Percentiles rank a stretch among this genome's conserved stretches.
Conservation (phyloP, 169 alveolate genomes). For the Babesia ovata region DNA sequence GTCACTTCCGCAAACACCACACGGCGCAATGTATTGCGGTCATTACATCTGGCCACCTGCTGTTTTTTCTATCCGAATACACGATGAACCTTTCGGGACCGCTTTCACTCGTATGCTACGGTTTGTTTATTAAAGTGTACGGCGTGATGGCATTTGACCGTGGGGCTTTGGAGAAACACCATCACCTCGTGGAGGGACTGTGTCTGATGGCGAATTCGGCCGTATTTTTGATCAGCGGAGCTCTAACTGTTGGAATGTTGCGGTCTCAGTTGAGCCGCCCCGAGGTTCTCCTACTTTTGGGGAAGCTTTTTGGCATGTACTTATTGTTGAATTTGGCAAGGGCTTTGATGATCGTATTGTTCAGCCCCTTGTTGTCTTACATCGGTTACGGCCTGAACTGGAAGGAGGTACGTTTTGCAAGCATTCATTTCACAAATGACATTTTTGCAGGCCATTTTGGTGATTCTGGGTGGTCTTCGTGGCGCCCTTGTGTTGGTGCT, state of each 20-base stretch:
- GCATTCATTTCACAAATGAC: background rate
- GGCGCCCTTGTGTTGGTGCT: slow-evolving; percentile 91
- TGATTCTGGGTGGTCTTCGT: slow-evolving; percentile 91
- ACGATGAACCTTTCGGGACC: slow-evolving; percentile 82
- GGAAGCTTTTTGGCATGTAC: slow-evolving; percentile 68
- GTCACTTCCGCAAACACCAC: slow-evolving; percentile 77
- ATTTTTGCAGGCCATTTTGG: slow-evolving; percentile 61
- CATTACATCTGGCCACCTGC: slow-evolving; percentile 72
- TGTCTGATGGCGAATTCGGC: slow-evolving; percentile 81
- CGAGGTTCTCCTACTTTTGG: slow-evolving; percentile 29
- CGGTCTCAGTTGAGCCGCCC: slow-evolving; percentile 68
- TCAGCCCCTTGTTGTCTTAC: slow-evolving; percentile 78
- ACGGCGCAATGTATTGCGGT: slow-evolving; percentile 78
- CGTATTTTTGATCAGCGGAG: slow-evolving; percentile 83
- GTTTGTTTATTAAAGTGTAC: slow-evolving; percentile 82
- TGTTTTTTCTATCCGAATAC: slow-evolving; percentile 82
- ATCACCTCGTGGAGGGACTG: slow-evolving; percentile 77
- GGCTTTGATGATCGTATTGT: slow-evolving; percentile 77
- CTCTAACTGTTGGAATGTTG: slow-evolving; percentile 83
- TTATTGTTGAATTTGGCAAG: slow-evolving; percentile 77
- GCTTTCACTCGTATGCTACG: slow-evolving; percentile 86
- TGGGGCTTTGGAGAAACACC: slow-evolving; percentile 82
- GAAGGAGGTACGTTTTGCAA: slow-evolving; percentile 74
- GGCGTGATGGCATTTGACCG: slow-evolving; percentile 84
- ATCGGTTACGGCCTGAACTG: slow-evolving; percentile 81